Base-by-base conservation (phyloP, 257 asterid genomes). In the Buddleja alternifolia region DNA sequence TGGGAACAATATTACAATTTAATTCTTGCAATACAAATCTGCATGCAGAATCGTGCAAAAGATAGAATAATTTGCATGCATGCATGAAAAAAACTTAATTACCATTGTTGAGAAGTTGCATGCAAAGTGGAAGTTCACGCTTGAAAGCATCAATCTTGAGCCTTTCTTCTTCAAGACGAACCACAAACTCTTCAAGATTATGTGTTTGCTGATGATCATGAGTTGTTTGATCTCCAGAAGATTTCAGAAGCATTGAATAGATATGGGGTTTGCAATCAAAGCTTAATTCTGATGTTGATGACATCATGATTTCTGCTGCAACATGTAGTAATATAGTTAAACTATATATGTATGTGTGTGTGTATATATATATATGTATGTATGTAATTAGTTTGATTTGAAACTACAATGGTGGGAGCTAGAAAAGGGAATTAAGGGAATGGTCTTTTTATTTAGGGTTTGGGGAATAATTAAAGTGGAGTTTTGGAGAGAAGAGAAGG, bases 41-140 rank as follows among this genome's bases (percentile, higher is more conserved):
- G 34, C 34, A 29, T 29, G 34, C 2, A 29, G 2, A 10, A 4
- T 24, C 23, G 3, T 14, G 12, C 3, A 14, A 21, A 65, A 15
- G 4, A 50, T 25, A n/a, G 36, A 15, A 9, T 19, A 15, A n/a
- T 19, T 40, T 8, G 40, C 9, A 57, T 59, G 11, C 32, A 39
- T 59, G 12, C 6, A 21, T 4, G 39, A 37, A 10, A 21, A 36
- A 46, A 56, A 7, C 3, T 15, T 4, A 17, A 16, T 15, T 81
- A 94, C 99, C 99, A 84, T 94, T 87, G 55, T 80, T 78, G 56
- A 94, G 93, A 58, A 94, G 96, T 63, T 94, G 97, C 93, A 91
- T 94, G 81, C 97, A 91, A 42, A 94, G 97, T 7, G 99, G 99
- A 55, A 94, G 99, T 71, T 94, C 99, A 2, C 97, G 91, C 68